Base-by-base conservation (phyloP, 108 stramenopile genomes). In the Conticribra guillardii region DNA sequence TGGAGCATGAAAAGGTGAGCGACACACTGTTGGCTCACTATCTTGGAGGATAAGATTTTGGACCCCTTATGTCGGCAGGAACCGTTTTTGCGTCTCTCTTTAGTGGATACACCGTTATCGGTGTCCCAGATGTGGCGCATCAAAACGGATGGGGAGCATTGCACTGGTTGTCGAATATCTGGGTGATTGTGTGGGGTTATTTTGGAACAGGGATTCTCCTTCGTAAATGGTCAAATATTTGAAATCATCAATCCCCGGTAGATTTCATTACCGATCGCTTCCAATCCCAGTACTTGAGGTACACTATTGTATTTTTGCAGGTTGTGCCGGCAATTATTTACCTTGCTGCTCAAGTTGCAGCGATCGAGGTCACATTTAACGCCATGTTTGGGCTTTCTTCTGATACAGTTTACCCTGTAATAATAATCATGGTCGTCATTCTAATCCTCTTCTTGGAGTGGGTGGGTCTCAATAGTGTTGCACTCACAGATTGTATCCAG, bases 221-320 rank as follows among this genome's bases (percentile, higher is more conserved):
- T 21, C 56, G 75, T 32, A 71, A 68, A 26, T 64, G 60, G n/a
- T 44, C 45, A 26, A 15, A 50, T 33, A 22, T 78, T 3, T 59
- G 82, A 1, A 78, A 83, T 27, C 82, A 83, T 54, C 61, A 62
- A 17, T 44, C 55, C 17, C 67, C 82, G 4, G 69, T 73, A 29
- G 82, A 83, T 67, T 78, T 83, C 51, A 64, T 78, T 50, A 78
- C 82, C 15, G 82, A 83, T 70, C 57, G 82, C 1, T 83, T 51
- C 65, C 76, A 69, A 26, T 67, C 64, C 11, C 82, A 83, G 30
- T 7, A 63, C 1, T 63, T 73, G 33, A 33, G 76, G 5, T 78
- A 73, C 54, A 64, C 73, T 16, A 50, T 83, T 27, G 16, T 78
- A 4, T 50, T 64, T 37, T 17, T 83, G 48, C 76, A 78, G 48